These are phyloP conservation scores for Colletotrichum sp. DNA, from an alignment of 2,329 filamentous ascomycete genomes.

Conservation along the genomic window DNA sequence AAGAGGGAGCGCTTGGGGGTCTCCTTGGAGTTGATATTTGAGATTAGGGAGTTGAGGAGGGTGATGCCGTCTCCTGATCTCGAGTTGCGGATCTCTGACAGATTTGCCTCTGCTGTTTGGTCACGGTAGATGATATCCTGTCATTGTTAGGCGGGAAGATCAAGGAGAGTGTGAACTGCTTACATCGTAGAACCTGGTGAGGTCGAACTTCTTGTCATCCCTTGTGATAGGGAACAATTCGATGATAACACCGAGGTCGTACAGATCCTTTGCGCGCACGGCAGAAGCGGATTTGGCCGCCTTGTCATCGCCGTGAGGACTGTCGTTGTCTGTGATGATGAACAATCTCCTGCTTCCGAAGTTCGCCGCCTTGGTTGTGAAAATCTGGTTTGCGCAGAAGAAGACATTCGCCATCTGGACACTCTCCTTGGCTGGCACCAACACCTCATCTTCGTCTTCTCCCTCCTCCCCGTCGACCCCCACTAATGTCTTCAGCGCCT, in stretches of 20 bases:
- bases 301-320: constrained; percentile 79
- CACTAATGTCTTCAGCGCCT: constrained; percentile 74
- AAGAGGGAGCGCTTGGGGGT: constrained; percentile 86
- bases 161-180: constrained; percentile 23
- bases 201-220: constrained; percentile 74
- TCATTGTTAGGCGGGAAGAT: neutral
- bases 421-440: constrained; percentile 71
- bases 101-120: constrained; percentile 69
- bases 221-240: constrained; percentile 91
- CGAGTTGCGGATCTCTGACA: constrained; percentile 60
- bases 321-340: constrained; percentile 92
- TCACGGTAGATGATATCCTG: constrained; percentile 91
- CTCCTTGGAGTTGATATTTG: constrained; percentile 90
- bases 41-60: constrained; percentile 79
- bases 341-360: constrained; percentile 94
- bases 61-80: constrained; percentile 77
- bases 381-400: constrained; percentile 95
- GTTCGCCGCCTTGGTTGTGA: constrained; percentile 92
- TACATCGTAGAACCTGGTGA: constrained; percentile 90
- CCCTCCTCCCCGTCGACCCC: constrained; percentile 84
- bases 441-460: constrained; percentile 70
- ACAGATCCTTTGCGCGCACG: constrained; percentile 90
- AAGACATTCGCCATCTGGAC: constrained; percentile 88
- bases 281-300: constrained; percentile 76
- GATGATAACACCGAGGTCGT: constrained; percentile 89